phyloP scores from a whole-genome alignment of 2,329 filamentous ascomycete genomes.

The Colletotrichum acutatum region DNA sequence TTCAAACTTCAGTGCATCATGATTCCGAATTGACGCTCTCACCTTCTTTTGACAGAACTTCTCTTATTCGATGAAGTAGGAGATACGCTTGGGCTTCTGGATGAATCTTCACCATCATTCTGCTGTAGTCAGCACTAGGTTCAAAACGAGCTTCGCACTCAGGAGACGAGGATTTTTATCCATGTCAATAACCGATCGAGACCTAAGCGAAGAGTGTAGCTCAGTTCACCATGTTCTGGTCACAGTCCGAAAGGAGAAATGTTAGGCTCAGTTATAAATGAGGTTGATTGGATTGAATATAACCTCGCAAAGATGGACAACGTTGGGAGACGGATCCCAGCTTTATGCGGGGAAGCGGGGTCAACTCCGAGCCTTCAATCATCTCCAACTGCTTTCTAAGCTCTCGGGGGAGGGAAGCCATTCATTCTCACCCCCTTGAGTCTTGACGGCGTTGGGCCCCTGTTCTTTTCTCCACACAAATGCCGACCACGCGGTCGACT shows the following conservation, averaged over 20 bases:
- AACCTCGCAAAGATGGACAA: background rate
- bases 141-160: too few relatives aligned
- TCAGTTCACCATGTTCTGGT: too few relatives aligned
- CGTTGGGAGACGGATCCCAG: background rate
- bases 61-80: too few relatives aligned
- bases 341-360: constrained; percentile 17
- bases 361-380: constrained; percentile 9
- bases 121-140: too few relatives aligned
- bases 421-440: background rate
- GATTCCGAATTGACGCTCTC: too few relatives aligned
- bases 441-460: background rate
- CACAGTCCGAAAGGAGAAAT: background rate
- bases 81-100: too few relatives aligned
- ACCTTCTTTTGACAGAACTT: too few relatives aligned
- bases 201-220: too few relatives aligned
- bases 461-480: constrained; percentile 21
- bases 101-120: too few relatives aligned
- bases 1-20: background rate
- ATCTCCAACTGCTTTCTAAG: constrained; percentile 21
- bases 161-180: too few relatives aligned
- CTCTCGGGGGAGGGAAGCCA: background rate
- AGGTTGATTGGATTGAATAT: background rate
- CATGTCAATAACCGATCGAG: too few relatives aligned
- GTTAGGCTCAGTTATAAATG: background rate
- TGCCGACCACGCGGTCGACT: constrained; percentile 19